Percentiles rank a stretch among this genome's conserved stretches.
These are phyloP conservation scores for Starmerella vitae DNA, from an alignment of 805 yeast species.

Conservation along the genomic window DNA sequence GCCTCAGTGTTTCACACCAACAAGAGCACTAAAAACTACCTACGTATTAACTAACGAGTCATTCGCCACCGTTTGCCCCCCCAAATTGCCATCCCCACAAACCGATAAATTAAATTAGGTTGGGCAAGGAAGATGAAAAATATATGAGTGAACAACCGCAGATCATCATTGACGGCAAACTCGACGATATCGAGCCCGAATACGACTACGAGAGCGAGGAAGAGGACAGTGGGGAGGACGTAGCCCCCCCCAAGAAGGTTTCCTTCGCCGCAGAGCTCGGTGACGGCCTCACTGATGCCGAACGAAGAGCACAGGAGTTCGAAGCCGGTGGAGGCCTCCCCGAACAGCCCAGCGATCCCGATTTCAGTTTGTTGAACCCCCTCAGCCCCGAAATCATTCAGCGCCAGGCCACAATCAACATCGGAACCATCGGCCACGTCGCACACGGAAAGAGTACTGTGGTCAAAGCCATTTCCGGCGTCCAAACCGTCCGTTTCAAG, in stretches of 20 bases:
- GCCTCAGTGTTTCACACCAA: no score
- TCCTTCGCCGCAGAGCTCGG: slow-evolving; percentile 52
- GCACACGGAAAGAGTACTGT: slow-evolving; percentile 93
- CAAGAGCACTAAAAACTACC: no score
- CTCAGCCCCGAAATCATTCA: slow-evolving; percentile 81
- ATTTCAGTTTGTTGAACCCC: slow-evolving; percentile 68
- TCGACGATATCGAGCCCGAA: slow-evolving; percentile 32
- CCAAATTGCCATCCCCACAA: no score
- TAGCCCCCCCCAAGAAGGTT: slow-evolving; percentile 44
- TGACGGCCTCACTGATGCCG: slow-evolving; percentile 52
- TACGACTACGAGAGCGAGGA: slow-evolving; percentile 33
- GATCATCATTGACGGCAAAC: slow-evolving; percentile 58
- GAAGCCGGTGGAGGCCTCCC: slow-evolving; percentile 98
- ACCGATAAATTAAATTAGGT: no score
- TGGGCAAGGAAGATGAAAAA: slow-evolving; percentile 16
- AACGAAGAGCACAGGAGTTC: slow-evolving; percentile 66
- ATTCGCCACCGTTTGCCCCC: no score
- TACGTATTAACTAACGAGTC: no score
- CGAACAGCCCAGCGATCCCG: slow-evolving; percentile 86
- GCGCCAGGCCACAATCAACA: slow-evolving; percentile 97
- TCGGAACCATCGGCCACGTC: slow-evolving; percentile 90
- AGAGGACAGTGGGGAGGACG: slow-evolving; percentile 25
- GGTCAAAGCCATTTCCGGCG: slow-evolving; percentile 93
- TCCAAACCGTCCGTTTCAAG: slow-evolving; percentile 97
- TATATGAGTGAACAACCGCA: slow-evolving; percentile 43